Evolutionary conservation across 164 flowering plant species (phyloP), one percentile per base, ranked within the genome.

Genomic region (Annona cherimola): DNA sequence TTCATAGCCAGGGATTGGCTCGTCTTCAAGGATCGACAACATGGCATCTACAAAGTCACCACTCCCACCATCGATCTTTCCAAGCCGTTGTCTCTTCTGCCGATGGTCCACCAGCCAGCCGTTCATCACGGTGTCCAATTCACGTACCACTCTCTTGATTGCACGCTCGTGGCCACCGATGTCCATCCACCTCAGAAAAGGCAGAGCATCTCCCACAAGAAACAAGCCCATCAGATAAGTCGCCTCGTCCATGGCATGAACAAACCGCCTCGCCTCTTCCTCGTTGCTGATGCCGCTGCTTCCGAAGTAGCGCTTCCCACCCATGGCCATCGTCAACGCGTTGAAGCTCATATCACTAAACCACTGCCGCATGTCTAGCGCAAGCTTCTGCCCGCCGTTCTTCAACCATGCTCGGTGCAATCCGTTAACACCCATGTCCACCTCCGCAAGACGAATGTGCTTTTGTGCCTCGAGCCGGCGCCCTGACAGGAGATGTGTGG

Each of bases 31-130:
- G 4, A 65, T 11, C 2, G 82, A 71, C 18, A 75, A 54, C 80
- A 80, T 69, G 26, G 70, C 76, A 42, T 77, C 78, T 61, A 74
- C 76, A 70, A 79, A 79, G 45, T 79, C 81, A 16, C 54, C 70
- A 16, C 74, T 70, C 2, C 59, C 74, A 3, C 19, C 50, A 26
- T 40, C 61, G 6, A 59, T 69, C 4, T 26, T 2, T 3, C 12
- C 12, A 4, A 14, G 12, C 12, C 61, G 26, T 18, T 8, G 57
- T 54, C 71, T 69, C 50, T 46, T 54, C 41, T 5, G 55, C 4
- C 67, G 61, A 64, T 71, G 74, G 60, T 71, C 74, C 44, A 45
- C 61, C n/a, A 71, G 35, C 67, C 60, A 71, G 26, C 5, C 18
- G 19, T 11, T 9, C 3, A 50, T 8, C 16, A 71, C 20, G 14